Base-by-base conservation (phyloP, 192 early-diverging fungal genomes). In the Coemansia sp. region DNA sequence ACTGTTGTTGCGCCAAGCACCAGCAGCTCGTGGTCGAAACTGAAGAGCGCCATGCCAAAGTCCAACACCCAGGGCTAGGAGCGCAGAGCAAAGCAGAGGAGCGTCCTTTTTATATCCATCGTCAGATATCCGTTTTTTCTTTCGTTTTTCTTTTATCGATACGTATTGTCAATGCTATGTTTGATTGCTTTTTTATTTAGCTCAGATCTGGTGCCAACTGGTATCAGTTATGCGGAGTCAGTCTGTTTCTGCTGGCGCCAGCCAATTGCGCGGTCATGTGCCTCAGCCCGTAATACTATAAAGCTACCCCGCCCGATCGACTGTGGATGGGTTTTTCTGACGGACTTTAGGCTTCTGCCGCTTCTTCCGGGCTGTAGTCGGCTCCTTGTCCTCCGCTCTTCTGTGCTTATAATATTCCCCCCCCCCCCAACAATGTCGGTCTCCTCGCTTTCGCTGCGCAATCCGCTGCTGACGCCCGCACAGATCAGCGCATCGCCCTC, bases 401-500 rank as follows among this genome's bases (percentile, higher is more conserved):
- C 32, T 32, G 32, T 32, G 32, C 4, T 50, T n/a, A 32, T 32
- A 32, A 26, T 26, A n/a, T n/a, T n/a, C n/a, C n/a, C 26, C 9
- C 1, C 0, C 9, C 21, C 26, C 19, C 13, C 26, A 26, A 40
- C 10, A 43, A 83, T 78, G 79, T 63, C 75, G 9, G 85, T 84
- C 50, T 32, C 32, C 32, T 32, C 32, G 32, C 85, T 94, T 15
- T 93, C 92, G 37, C 77, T 95, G 26, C 85, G 87, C 57, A 96
- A 96, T 67, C 87, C 93, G 26, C 80, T 94, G 40, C 74, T 91
- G 18, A 90, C 91, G 4, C 68, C 86, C 9, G 89, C 88, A 32
- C 94, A 95, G 68, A 77, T 95, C 1, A 84, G 72, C 13, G 44
- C 48, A 13, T 87, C 93, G 32, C 90, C 92, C 21, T 93, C 90